Percentiles rank a stretch among this genome's conserved stretches.
Conservation (phyloP, 2,329 filamentous ascomycete species). For the Apiospora hydei region DNA sequence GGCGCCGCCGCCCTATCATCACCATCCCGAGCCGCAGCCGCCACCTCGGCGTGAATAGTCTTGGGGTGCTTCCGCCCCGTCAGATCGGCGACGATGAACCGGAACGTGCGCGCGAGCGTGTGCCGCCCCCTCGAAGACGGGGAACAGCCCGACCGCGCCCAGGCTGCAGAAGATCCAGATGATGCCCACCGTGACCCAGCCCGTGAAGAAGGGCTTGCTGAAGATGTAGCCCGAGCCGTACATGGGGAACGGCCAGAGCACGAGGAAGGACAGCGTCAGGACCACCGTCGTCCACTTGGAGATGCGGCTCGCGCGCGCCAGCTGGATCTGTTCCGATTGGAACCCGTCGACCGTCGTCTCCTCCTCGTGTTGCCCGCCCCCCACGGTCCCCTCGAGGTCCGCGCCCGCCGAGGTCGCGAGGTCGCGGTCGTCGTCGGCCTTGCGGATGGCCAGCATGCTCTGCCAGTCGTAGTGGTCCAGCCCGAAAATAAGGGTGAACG, state of each 20-base stretch:
- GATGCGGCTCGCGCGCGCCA: slow-evolving; percentile 61
- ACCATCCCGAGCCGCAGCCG: slow-evolving; percentile 23
- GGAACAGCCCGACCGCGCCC: slow-evolving; percentile 80
- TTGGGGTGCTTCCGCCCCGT: slow-evolving; percentile 49
- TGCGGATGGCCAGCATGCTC: slow-evolving; percentile 81
- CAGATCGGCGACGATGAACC: slow-evolving; percentile 65
- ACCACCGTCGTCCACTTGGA: slow-evolving; percentile 60
- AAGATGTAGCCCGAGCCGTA: slow-evolving; percentile 86
- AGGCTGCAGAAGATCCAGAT: slow-evolving; percentile 80
- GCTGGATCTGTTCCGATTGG: slow-evolving; percentile 48
- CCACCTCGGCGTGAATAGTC: slow-evolving; percentile 39
- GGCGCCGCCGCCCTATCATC: background rate
- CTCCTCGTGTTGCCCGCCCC: slow-evolving; percentile 56
- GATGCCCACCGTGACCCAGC: slow-evolving; percentile 79
- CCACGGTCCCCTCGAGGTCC: slow-evolving; percentile 62
- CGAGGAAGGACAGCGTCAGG: slow-evolving; percentile 74
- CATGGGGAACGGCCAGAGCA: slow-evolving; percentile 93
- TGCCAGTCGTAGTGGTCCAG: slow-evolving; percentile 84
- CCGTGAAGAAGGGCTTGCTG: slow-evolving; percentile 81
- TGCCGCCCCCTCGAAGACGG: slow-evolving; percentile 80
- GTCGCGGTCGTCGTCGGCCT: slow-evolving; percentile 80
- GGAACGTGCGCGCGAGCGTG: slow-evolving; percentile 56
- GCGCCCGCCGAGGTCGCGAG: slow-evolving; percentile 66
- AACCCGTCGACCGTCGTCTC: slow-evolving; percentile 33
- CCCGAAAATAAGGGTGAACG: slow-evolving; percentile 76